Percentiles rank a stretch among this genome's conserved stretches.
Conservation (phyloP, 139 green algal genomes). For the Haematococcus sp. region DNA sequence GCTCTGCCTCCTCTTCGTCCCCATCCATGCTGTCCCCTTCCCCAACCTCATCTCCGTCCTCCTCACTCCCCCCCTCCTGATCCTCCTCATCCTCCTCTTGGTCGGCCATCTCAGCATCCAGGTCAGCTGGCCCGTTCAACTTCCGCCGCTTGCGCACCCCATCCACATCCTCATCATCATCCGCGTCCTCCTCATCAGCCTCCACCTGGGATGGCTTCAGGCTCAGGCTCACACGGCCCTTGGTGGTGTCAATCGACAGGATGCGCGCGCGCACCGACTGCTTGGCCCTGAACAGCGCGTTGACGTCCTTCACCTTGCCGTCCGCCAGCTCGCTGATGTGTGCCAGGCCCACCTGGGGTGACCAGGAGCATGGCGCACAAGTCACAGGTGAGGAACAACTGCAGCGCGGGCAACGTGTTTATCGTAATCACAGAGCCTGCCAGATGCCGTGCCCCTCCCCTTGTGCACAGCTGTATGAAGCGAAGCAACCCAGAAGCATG, state of each 20-base stretch:
- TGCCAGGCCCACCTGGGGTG: slow-evolving; percentile 58
- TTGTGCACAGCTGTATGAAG: no score
- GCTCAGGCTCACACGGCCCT: slow-evolving; percentile 59
- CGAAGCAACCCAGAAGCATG: no score
- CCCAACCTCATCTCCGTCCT: slow-evolving; percentile 24
- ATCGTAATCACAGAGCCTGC: no score
- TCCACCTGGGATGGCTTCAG: slow-evolving; percentile 68
- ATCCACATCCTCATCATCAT: slow-evolving; percentile 28
- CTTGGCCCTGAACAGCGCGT: slow-evolving; percentile 25
- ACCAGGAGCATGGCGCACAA: not conserved
- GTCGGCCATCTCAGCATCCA: slow-evolving; percentile 48
- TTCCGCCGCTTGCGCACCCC: slow-evolving; percentile 7
- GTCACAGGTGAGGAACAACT: not conserved
- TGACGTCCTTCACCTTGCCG: slow-evolving; percentile 55
- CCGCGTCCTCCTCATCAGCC: slow-evolving; percentile 33
- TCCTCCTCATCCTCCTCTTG: slow-evolving; percentile 39
- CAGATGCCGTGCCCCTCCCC: no score
- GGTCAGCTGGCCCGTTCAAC: slow-evolving; percentile 20
- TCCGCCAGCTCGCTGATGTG: slow-evolving; percentile 84
- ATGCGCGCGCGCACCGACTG: slow-evolving; percentile 57
- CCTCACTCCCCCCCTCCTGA: slow-evolving; percentile 28
- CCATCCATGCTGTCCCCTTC: slow-evolving; percentile 37
- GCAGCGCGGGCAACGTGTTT: not conserved
- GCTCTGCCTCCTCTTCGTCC: slow-evolving; percentile 6
- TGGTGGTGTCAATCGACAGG: slow-evolving; percentile 47